Conservation (phyloP, 345 rosid genomes). For the Eucalyptus marginata region DNA sequence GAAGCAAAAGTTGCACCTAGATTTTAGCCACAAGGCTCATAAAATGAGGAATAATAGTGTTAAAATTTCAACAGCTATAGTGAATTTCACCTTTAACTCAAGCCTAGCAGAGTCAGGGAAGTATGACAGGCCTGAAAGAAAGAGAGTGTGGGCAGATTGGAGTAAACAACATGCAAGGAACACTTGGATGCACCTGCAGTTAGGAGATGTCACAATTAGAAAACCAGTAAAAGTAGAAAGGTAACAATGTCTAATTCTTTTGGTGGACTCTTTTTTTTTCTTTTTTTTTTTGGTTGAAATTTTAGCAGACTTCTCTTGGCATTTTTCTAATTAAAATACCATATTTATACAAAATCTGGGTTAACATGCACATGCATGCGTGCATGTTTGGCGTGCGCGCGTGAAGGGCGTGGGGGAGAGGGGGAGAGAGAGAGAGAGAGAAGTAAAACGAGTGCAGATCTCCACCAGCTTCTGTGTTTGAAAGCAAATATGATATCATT, state of each 20-base stretch:
- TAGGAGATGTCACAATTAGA: background rate
- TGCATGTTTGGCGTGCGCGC: rapidly evolving
- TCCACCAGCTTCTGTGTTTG: background rate
- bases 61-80: background rate
- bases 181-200: constrained; percentile 96
- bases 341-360: background rate
- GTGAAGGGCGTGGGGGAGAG: background rate
- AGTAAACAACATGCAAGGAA: constrained; percentile 96
- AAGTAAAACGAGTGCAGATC: background rate
- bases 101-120: constrained; percentile 97
- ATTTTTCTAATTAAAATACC: background rate
- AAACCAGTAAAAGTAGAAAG: background rate
- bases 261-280: background rate
- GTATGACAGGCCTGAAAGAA: constrained; percentile 95
- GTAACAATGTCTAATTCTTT: background rate
- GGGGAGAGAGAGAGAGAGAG: background rate
- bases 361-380: background rate
- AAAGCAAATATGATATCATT: background rate
- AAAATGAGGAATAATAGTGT: background rate
- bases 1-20: background rate
- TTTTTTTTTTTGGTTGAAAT: background rate
- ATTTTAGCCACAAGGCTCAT: background rate
- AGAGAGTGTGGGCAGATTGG: constrained; percentile 98
- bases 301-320: background rate
- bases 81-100: constrained; percentile 60